Percentiles rank a stretch among this genome's conserved stretches.
These are phyloP conservation scores for Diddensiella transvaalensis DNA, from an alignment of 805 yeast species.

Conservation along the genomic window DNA sequence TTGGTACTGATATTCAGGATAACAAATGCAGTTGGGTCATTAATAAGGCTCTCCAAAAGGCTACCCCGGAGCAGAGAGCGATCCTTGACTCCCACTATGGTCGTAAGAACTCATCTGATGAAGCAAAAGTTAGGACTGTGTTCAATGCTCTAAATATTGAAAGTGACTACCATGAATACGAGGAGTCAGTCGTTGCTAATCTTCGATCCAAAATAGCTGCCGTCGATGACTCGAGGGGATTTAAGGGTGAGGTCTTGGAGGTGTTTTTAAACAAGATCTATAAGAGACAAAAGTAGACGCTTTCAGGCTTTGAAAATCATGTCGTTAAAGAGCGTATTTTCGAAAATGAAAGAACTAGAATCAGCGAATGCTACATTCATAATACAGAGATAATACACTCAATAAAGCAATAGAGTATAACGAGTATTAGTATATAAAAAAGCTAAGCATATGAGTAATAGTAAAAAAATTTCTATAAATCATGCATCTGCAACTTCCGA, in stretches of 20 bases:
- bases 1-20: slow-evolving; percentile 97
- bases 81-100: slow-evolving; percentile 88
- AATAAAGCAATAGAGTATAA: slow-evolving; percentile 1
- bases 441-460: slow-evolving; percentile 1
- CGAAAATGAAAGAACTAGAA: neutral
- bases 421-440: neutral
- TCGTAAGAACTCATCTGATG: slow-evolving; percentile 64
- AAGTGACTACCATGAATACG: slow-evolving; percentile 70
- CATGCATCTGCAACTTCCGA: slow-evolving; percentile 52
- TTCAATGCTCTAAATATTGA: slow-evolving; percentile 73
- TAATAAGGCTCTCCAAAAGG: slow-evolving; percentile 83
- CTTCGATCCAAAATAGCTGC: slow-evolving; percentile 61
- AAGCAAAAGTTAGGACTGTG: slow-evolving; percentile 65
- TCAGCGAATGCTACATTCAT: no score
- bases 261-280: slow-evolving; percentile 86
- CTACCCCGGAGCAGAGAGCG: slow-evolving; percentile 74
- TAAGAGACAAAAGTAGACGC: slow-evolving; percentile 73
- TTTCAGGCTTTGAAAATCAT: neutral
- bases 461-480: slow-evolving; percentile 3
- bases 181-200: slow-evolving; percentile 67
- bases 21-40: slow-evolving; percentile 98
- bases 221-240: slow-evolving; percentile 89
- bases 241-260: slow-evolving; percentile 80
- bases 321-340: slow-evolving; percentile 1
- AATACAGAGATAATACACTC: no score